phyloP scores from a whole-genome alignment of 2,329 filamentous ascomycete genomes.

The Trichoderma semiorbis region DNA sequence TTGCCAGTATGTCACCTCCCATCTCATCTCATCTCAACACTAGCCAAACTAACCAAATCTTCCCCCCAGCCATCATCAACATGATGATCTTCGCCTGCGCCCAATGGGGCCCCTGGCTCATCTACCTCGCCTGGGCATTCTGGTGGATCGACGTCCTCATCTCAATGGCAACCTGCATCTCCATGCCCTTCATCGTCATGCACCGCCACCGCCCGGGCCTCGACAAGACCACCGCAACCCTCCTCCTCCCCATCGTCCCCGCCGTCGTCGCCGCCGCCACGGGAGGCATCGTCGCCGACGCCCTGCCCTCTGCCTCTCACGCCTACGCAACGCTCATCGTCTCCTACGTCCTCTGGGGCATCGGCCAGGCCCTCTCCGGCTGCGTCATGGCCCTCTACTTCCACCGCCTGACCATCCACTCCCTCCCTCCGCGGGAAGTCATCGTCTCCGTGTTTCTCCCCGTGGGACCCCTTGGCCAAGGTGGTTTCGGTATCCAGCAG shows the following conservation, averaged over 20 bases:
- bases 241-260: conserved; percentile 64
- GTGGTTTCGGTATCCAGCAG: conserved; percentile 56
- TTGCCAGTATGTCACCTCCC: conserved; percentile 47
- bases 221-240: conserved; percentile 59
- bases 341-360: conserved; percentile 67
- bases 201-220: conserved; percentile 45
- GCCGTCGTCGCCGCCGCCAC: conserved; percentile 63
- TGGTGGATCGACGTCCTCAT: conserved; percentile 57
- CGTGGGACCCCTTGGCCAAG: conserved; percentile 63
- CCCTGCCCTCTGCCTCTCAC: conserved; percentile 51
- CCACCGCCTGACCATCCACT: conserved; percentile 63
- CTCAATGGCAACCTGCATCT: conserved; percentile 52
- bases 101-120: conserved; percentile 59
- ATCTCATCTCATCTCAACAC: neutral
- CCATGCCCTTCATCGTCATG: conserved; percentile 55
- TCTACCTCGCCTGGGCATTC: conserved; percentile 52
- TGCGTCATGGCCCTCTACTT: conserved; percentile 66
- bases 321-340: conserved; percentile 60
- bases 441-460: conserved; percentile 67
- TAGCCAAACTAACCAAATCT: neutral
- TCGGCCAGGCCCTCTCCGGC: conserved; percentile 56
- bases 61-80: conserved; percentile 52
- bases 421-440: conserved; percentile 62
- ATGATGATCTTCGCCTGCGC: conserved; percentile 60
- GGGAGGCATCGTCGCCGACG: conserved; percentile 61